A percentile compares a stretch with the other conserved stretches of the same genome.
Evolutionary conservation across 228 moss, liverwort and hornwort genomes (phyloP).

Genomic region (Sphagnum fallax): DNA sequence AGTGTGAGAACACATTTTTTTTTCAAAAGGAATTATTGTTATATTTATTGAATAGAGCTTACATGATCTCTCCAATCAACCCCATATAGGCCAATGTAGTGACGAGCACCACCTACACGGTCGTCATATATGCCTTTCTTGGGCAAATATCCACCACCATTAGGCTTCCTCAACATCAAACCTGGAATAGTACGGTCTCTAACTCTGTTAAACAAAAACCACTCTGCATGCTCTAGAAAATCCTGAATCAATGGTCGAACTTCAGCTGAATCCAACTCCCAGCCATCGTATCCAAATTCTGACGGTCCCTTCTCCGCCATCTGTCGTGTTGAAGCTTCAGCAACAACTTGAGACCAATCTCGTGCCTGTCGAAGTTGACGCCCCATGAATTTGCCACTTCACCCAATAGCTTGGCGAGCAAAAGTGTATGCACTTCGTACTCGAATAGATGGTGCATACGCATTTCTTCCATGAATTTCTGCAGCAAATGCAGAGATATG

Average conservation of each 20-base stretch:
- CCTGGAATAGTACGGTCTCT: neutral
- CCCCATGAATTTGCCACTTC: neutral
- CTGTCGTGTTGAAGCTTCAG: neutral
- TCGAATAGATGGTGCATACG: neutral
- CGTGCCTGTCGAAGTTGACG: neutral
- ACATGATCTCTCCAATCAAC: neutral
- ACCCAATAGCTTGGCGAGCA: neutral
- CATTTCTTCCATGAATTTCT: neutral
- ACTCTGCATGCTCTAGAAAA: neutral
- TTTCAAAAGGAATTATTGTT: neutral
- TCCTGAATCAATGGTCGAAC: neutral
- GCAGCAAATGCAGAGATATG: neutral
- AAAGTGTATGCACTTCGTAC: neutral
- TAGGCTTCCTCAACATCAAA: neutral
- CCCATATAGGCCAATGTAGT: constrained; percentile 1
- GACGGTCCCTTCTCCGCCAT: neutral
- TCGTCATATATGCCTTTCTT: neutral
- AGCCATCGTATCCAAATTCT: neutral
- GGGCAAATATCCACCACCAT: neutral
- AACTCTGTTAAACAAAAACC: neutral
- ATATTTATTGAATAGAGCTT: neutral
- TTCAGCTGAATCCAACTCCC: neutral
- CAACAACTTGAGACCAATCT: neutral
- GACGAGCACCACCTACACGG: neutral
- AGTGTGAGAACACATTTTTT: too few species aligned